Percentiles rank a stretch among this genome's conserved stretches.
Conservation (phyloP, 2,329 filamentous ascomycete species). For the Cordyceps cateniannulata region DNA sequence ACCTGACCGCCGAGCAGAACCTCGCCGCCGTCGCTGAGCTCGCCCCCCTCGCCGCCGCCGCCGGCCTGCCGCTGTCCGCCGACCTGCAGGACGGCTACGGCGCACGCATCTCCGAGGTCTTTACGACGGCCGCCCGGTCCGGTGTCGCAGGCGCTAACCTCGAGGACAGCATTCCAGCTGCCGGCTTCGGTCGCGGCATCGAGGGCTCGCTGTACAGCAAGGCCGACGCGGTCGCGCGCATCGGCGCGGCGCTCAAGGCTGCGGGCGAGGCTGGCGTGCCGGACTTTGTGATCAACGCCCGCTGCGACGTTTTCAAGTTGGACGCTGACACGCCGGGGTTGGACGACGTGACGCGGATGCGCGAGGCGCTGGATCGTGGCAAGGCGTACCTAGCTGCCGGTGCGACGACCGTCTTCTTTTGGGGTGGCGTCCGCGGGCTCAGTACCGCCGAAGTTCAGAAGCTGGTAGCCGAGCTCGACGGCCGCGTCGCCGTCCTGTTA, state of each 20-base stretch:
- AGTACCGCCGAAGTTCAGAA: conserved; percentile 38
- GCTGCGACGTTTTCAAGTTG: conserved; percentile 46
- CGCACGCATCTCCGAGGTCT: conserved; percentile 35
- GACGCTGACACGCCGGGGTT: conserved; percentile 20
- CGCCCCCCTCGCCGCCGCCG: conserved; percentile 26
- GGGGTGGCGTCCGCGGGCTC: conserved; percentile 44
- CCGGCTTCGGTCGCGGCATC: conserved; percentile 27
- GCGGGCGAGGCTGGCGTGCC: conserved; percentile 42
- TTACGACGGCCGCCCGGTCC: conserved; percentile 37
- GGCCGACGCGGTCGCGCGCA: conserved; percentile 41
- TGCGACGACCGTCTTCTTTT: conserved; percentile 54
- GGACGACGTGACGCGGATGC: conserved; percentile 29
- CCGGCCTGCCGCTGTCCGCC: conserved; percentile 44
- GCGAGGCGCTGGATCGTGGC: conserved; percentile 46
- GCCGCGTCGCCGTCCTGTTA: conserved; percentile 42
- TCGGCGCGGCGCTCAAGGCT: conserved; percentile 35
- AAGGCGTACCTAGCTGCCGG: conserved; percentile 52
- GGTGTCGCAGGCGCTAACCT: conserved; percentile 54
- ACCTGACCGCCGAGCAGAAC: conserved; percentile 45
- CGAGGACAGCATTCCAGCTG: conserved; percentile 41
- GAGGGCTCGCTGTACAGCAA: conserved; percentile 28
- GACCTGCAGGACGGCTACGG: conserved; percentile 58
- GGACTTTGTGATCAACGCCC: conserved; percentile 51
- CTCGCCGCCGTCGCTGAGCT: conserved; percentile 29
- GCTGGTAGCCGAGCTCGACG: conserved; percentile 42